Conservation (phyloP, 805 yeast genomes). For the Metschnikowia bowlesiae region DNA sequence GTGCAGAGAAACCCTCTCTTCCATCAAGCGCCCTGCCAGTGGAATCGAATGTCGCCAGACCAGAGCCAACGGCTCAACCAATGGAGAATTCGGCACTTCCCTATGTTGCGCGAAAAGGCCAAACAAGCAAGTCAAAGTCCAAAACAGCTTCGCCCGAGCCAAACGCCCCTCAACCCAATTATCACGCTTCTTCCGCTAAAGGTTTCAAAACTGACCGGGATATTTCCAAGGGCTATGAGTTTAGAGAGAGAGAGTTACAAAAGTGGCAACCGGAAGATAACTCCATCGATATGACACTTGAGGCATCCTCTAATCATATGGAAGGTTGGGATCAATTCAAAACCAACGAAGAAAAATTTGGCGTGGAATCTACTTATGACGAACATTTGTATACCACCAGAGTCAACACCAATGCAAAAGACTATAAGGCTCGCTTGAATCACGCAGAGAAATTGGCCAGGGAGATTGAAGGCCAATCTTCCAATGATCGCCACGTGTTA, state of each 20-base stretch:
- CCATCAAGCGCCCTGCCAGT: not conserved
- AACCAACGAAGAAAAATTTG: constrained; percentile 84
- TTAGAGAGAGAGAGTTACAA: constrained; percentile 69
- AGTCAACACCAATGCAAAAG: constrained; percentile 65
- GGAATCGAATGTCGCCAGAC: not conserved
- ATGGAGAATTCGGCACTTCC: not conserved
- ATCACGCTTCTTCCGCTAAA: not conserved
- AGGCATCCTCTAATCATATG: constrained; percentile 24
- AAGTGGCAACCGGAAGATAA: constrained; percentile 75
- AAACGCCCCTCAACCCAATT: not conserved
- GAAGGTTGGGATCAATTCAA: constrained; percentile 89
- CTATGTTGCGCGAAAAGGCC: not conserved
- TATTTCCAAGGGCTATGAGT: constrained; percentile 50
- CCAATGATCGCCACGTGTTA: constrained; percentile 75
- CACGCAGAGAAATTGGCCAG: constrained; percentile 76
- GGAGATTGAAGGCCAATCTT: constrained; percentile 68
- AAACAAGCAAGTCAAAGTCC: not conserved
- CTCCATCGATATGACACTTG: constrained; percentile 32
- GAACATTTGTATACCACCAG: constrained; percentile 85
- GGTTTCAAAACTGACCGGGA: constrained; percentile 80
- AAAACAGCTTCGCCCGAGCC: constrained; percentile 1
- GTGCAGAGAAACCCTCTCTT: not conserved
- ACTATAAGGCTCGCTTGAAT: constrained; percentile 56
- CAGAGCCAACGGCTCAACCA: not conserved
- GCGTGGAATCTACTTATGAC: constrained; percentile 77